Base-by-base conservation (phyloP, 1,284 basidiomycete species). In the Leccinum subfulvum region DNA sequence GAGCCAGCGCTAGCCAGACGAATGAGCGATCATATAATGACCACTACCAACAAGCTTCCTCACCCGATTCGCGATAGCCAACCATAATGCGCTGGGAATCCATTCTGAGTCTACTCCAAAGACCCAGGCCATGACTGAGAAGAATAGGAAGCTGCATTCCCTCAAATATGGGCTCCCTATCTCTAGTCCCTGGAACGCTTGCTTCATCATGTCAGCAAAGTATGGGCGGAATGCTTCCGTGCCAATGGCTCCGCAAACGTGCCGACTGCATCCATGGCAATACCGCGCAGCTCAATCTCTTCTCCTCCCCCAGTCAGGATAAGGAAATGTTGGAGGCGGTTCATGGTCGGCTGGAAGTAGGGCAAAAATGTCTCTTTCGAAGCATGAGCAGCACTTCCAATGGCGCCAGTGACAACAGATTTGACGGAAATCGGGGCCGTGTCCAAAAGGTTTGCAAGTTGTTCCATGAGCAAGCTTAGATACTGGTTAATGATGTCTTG, bases 121-220 rank as follows among this genome's bases (percentile, higher is more conserved):
- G 30, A 99, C 95, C 59, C 93, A 87, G 28, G 95, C 91, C 92
- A 99, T 97, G 68, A 97, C 95, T 65, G 95, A 94, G 71, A 99
- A 99, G 87, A 98, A 98, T 71, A 99, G 83, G 88, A 98, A 99
- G 72, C 91, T 94, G 78, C 95, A 98, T 78, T 99, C 97, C 69
- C 95, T 86, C 64, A 99, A 82, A 65, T 95, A 85, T 6, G 95
- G 90, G 67, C 86, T 91, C 68, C 94, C 92, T 77, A 97, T 86
- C 66, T 92, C 88, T 64, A 97, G 87, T 57, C 93, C 95, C 70
- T 92, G 87, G 81, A 98, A 96, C 3, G 96, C 94, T 69, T 94
- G 89, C 75, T 90, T 90, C 97, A 99, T 98, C 84, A 98, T 88
- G 64, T 95, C 90, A 51, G 90, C 83, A 82, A 98, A 97, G 85